These are phyloP conservation scores for Boletellus sp. DNA, from an alignment of 1,284 basidiomycete species.

Conservation along the genomic window DNA sequence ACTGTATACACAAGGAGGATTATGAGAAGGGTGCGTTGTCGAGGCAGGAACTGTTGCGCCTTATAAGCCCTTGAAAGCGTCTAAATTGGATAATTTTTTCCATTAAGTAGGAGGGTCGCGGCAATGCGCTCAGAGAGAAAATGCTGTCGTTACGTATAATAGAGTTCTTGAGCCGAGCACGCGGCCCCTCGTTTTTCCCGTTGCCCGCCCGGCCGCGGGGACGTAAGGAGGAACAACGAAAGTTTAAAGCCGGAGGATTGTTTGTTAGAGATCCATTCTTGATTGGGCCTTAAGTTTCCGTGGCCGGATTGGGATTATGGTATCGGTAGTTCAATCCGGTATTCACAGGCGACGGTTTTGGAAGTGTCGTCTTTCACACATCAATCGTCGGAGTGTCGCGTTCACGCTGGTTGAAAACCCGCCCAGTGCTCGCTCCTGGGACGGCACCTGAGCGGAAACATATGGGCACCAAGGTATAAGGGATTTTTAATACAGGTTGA, in stretches of 20 bases:
- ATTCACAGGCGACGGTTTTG: no score
- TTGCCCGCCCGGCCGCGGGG: no score
- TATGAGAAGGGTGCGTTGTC: constrained; percentile 8
- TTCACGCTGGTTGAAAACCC: no score
- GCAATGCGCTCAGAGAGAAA: constrained; percentile 22
- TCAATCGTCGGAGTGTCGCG: not conserved
- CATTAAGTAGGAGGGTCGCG: constrained; percentile 6
- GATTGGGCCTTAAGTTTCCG: not conserved
- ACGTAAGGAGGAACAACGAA: constrained; percentile 12
- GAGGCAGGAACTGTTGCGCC: not conserved
- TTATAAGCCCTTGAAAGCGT: constrained; percentile 21
- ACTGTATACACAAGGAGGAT: constrained; percentile 25
- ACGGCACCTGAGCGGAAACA: constrained; percentile 30
- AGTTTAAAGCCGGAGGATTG: constrained; percentile 9
- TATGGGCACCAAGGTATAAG: constrained; percentile 6
- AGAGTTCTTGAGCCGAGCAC: constrained; percentile 6
- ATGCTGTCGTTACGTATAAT: constrained; percentile 21
- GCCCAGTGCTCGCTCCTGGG: no score
- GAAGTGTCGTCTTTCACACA: not conserved
- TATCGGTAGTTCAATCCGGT: no score
- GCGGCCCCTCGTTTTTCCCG: no score
- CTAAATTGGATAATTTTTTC: constrained; percentile 14
- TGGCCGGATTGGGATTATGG: constrained; percentile 4
- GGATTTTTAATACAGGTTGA: not conserved
- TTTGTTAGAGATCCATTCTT: not conserved